Conservation (phyloP, 2,329 filamentous ascomycete species). For the Tolypocladium amazonense region DNA sequence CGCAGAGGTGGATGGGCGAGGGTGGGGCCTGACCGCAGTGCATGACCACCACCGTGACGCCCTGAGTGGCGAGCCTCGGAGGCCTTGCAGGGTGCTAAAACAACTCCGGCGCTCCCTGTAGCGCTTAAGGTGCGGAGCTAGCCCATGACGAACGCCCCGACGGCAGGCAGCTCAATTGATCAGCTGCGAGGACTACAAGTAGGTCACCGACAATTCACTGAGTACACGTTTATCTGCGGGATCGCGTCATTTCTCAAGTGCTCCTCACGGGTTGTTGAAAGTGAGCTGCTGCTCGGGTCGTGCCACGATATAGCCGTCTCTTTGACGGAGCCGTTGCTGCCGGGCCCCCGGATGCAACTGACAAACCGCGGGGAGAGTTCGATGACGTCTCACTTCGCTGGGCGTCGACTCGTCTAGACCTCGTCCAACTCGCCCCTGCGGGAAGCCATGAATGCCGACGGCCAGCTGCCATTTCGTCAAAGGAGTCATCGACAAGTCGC, state of each 20-base stretch:
- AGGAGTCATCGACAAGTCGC: neutral
- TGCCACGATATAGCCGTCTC: neutral
- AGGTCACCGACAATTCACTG: neutral
- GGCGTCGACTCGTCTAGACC: neutral
- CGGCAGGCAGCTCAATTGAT: neutral
- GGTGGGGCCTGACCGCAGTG: neutral
- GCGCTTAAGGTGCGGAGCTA: neutral
- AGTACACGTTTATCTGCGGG: neutral
- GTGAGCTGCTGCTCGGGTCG: neutral
- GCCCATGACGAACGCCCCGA: neutral
- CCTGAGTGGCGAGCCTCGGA: neutral
- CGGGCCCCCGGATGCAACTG: neutral
- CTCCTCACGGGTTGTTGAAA: neutral
- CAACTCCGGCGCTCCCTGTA: neutral
- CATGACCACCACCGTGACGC: neutral
- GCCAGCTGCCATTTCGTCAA: no score
- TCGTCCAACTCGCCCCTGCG: neutral
- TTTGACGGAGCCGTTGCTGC: no score
- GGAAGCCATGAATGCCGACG: neutral
- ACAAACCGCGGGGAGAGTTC: neutral
- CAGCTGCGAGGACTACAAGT: no score
- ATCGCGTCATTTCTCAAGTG: neutral
- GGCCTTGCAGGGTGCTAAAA: neutral
- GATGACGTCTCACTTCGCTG: slow-evolving; percentile 1
- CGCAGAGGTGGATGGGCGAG: neutral